Evolutionary conservation across 805 yeast species (phyloP).

Genomic region (Metschnikowia corniflorae): DNA sequence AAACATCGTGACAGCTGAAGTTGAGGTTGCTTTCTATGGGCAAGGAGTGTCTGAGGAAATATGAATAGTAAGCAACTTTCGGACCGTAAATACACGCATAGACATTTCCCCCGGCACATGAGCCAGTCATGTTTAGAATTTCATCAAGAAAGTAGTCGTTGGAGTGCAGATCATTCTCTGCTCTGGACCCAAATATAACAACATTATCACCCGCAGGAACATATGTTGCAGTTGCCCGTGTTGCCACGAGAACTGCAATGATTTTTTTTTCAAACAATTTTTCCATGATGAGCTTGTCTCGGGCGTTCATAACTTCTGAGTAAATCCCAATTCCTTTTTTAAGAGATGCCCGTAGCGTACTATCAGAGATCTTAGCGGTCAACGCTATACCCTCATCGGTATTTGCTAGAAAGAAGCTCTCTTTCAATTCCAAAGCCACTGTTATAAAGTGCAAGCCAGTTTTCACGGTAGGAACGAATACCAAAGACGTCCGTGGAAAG

Average conservation of each 20-base stretch:
- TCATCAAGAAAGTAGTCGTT: constrained; percentile 62
- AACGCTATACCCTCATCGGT: constrained; percentile 1
- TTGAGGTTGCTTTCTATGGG: constrained; percentile 81
- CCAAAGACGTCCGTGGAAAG: constrained; percentile 12
- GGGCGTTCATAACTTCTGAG: constrained; percentile 52
- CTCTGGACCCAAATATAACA: constrained; percentile 66
- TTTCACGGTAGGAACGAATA: constrained; percentile 57
- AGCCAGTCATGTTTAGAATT: constrained; percentile 60
- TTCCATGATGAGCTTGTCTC: constrained; percentile 55
- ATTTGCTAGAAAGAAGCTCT: constrained; percentile 1
- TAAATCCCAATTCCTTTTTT: constrained; percentile 61
- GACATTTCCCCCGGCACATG: constrained; percentile 35
- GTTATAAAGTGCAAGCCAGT: constrained; percentile 7
- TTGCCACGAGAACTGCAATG: constrained; percentile 55
- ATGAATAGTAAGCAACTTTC: constrained; percentile 60
- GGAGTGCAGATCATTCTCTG: constrained; percentile 44
- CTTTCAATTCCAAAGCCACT: constrained; percentile 5
- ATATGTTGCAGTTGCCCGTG: constrained; percentile 52
- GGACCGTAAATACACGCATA: constrained; percentile 55
- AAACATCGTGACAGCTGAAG: constrained; percentile 56
- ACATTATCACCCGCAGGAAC: constrained; percentile 55
- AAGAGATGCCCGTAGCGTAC: constrained; percentile 6
- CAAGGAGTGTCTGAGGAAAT: constrained; percentile 67
- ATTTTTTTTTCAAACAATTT: constrained; percentile 48
- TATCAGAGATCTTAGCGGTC: constrained; percentile 6